Evolutionary conservation across 768 basidiomycete genomes (phyloP).

Genomic region (Rhizopogon sp.): DNA sequence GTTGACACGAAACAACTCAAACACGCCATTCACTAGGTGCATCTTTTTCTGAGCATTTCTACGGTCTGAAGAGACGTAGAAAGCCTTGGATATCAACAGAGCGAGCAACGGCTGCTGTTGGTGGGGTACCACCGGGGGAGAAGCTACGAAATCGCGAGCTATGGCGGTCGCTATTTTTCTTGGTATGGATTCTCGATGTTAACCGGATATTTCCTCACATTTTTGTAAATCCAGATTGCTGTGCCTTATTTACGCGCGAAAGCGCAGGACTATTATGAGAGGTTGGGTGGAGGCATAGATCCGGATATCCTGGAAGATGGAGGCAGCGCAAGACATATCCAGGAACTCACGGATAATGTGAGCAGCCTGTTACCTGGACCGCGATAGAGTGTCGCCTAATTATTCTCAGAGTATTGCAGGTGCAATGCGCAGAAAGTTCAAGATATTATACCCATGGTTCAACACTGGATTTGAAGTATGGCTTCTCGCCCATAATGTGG

Average conservation of each 20-base stretch:
- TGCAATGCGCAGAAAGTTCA: constrained; percentile 59
- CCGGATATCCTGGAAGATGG: constrained; percentile 60
- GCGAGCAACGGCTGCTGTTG: constrained; percentile 62
- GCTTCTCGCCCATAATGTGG: constrained; percentile 78
- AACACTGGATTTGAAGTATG: constrained; percentile 78
- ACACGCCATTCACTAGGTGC: constrained; percentile 52
- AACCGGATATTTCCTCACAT: not conserved
- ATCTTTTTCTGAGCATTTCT: constrained; percentile 95
- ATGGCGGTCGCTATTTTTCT: constrained; percentile 69
- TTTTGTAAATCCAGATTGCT: constrained; percentile 47
- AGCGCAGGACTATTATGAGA: constrained; percentile 86
- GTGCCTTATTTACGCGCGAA: constrained; percentile 89
- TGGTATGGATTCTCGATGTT: constrained; percentile 48
- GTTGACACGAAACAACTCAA: not conserved
- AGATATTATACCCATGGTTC: constrained; percentile 73
- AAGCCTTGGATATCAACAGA: constrained; percentile 67
- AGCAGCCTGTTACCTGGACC: constrained; percentile 5
- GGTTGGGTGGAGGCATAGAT: constrained; percentile 76
- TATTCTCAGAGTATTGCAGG: constrained; percentile 43
- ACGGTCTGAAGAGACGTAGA: constrained; percentile 80
- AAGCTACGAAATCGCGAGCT: constrained; percentile 63
- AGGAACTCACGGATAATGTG: constrained; percentile 51
- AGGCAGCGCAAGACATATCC: constrained; percentile 38
- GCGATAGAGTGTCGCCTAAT: constrained; percentile 2
- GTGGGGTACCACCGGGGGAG: constrained; percentile 59